phyloP scores from a whole-genome alignment of 192 early-diverging fungal species.

The Backusella westeae region DNA sequence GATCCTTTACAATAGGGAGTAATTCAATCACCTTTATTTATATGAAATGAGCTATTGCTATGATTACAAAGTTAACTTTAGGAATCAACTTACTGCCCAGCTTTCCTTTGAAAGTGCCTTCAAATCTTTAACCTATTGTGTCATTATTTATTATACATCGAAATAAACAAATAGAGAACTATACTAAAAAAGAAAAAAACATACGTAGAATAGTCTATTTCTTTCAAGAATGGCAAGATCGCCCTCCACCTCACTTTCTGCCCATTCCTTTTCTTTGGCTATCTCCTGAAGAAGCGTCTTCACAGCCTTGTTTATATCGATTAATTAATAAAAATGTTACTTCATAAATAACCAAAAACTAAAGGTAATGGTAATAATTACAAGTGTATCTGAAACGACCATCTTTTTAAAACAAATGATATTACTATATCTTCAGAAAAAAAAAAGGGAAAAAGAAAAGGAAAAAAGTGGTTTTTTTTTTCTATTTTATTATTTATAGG shows the following conservation, averaged over 20 bases:
- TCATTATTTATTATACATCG: not conserved
- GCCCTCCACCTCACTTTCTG: not conserved
- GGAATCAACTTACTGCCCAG: slow-evolving; percentile 7
- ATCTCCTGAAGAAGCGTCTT: not conserved
- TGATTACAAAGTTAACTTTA: not conserved
- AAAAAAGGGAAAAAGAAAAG: not conserved
- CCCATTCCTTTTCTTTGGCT: slow-evolving; percentile 6
- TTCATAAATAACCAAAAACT: not conserved
- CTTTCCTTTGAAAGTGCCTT: slow-evolving; percentile 6
- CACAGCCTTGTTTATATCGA: not conserved
- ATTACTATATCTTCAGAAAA: not conserved
- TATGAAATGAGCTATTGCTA: not conserved
- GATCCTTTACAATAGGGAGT: slow-evolving; percentile 15
- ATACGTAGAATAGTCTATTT: slow-evolving; percentile 5
- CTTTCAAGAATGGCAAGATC: slow-evolving; percentile 2
- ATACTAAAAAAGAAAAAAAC: not conserved
- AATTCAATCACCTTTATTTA: slow-evolving; percentile 10
- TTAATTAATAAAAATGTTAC: not conserved
- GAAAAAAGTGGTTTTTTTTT: not conserved
- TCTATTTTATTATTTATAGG: not conserved
- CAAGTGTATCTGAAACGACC: not conserved
- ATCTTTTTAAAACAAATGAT: not conserved
- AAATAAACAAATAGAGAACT: not conserved
- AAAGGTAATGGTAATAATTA: not conserved
- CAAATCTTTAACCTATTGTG: slow-evolving; percentile 4